Base-by-base conservation (phyloP, 1,284 basidiomycete genomes). In the Cryptococcus amylolentus region DNA sequence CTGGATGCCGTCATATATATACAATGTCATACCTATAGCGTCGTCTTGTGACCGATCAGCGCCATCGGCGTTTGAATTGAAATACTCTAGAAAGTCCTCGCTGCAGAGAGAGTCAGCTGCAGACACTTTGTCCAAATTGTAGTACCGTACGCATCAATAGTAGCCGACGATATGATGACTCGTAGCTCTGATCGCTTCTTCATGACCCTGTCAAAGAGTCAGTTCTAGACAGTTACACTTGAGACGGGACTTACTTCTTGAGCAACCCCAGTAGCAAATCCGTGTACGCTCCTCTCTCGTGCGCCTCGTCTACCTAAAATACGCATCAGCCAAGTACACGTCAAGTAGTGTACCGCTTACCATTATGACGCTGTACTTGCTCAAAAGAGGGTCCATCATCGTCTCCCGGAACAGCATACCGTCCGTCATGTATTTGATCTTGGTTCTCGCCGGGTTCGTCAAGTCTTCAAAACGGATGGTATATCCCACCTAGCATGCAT, bases 401-500 rank as follows among this genome's bases (percentile, higher is more conserved):
- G 91, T 88, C 79, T 98, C 96, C 57, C 95, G 86, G 68, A 99
- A 92, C 27, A 99, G 84, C 84, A 97, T 94, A 43, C 96, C 95
- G 73, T 99, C 96, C 28, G 96, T 98, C 84, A 98, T 84, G 78
- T 98, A 98, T 56, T 93, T 85, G 71, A 98, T 89, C n/a, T 89
- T 82, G 0, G 95, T 98, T 49, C 84, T 80, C 53, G 86, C 81
- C 70, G 86, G 86, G 72, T 83, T 84, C 67, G 88, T 89, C 45
- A 93, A 84, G 70, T 98, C 94, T 76, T 99, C 96, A 65, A 98
- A 98, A 12, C 96, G 87, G 64, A 99, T 97, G 3, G 91, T 91
- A 74, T 98, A 99, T 7, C 96, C 95, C 60, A 98, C 93, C 89
- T 91, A 54, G 2, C 39, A 27, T 2, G 26, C 1, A 46, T 46